phyloP scores from a whole-genome alignment of 2,329 filamentous ascomycete species.

The Massarina eburnea region DNA sequence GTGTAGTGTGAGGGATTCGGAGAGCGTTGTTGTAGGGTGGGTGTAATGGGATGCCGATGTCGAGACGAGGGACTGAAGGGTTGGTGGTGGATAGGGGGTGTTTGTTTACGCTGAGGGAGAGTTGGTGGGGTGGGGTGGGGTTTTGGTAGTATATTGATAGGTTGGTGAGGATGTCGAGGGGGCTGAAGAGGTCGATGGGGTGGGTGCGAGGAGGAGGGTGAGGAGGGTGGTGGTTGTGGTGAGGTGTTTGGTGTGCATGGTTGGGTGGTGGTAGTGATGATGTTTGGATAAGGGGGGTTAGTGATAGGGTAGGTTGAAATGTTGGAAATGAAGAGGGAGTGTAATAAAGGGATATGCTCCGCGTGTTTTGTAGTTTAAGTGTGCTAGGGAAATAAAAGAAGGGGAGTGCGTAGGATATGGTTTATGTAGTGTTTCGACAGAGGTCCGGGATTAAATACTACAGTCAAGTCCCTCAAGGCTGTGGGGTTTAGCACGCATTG shows the following conservation, averaged over 20 bases:
- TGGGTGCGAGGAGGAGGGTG: slow-evolving; percentile 20
- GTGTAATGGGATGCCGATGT: slow-evolving; percentile 33
- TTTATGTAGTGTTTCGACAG: neutral
- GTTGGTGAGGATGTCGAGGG: slow-evolving; percentile 44
- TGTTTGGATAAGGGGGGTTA: neutral
- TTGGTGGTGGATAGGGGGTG: slow-evolving; percentile 23
- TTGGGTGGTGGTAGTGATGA: neutral
- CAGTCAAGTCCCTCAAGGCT: no score
- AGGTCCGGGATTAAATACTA: neutral
- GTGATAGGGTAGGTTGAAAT: neutral
- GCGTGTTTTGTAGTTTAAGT: neutral
- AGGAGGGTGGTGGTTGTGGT: slow-evolving; percentile 3
- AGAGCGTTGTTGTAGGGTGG: neutral
- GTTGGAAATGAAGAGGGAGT: neutral
- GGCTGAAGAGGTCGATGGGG: slow-evolving; percentile 35
- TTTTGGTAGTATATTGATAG: slow-evolving; percentile 15
- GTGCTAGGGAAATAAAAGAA: neutral
- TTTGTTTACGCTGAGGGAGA: slow-evolving; percentile 10
- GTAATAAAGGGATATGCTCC: neutral
- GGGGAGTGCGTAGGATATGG: neutral
- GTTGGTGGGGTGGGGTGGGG: slow-evolving; percentile 15
- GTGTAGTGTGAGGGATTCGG: no score
- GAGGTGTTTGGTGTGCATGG: slow-evolving; percentile 1
- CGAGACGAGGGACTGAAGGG: slow-evolving; percentile 5
- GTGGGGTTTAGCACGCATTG: no score